Conservation (phyloP, 1,284 basidiomycete genomes). For the Trametes sp. region DNA sequence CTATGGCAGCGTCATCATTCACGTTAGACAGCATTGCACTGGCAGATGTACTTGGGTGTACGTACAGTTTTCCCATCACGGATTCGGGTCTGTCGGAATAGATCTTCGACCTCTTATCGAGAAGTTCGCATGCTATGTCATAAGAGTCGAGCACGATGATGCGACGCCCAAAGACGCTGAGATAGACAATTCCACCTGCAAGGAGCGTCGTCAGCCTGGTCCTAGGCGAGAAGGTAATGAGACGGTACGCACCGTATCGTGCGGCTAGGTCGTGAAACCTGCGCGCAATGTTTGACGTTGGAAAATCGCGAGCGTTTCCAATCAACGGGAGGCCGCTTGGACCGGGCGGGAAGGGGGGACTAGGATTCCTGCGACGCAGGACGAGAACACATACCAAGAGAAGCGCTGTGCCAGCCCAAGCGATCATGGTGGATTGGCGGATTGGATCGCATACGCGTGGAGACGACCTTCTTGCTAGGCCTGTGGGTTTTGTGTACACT, state of each 20-base stretch:
- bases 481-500: no score
- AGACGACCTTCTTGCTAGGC: neutral
- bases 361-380: neutral
- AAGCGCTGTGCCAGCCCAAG: neutral
- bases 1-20: neutral
- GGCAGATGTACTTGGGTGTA: neutral
- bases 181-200: constrained; percentile 17
- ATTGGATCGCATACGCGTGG: neutral
- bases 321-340: constrained; percentile 18
- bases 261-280: constrained; percentile 3
- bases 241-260: constrained; percentile 12
- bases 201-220: no score
- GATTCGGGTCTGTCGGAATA: constrained; percentile 24
- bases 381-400: neutral
- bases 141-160: constrained; percentile 27
- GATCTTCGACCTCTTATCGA: constrained; percentile 27
- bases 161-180: constrained; percentile 13
- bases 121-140: constrained; percentile 24
- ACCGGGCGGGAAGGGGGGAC: constrained; percentile 17
- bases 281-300: constrained; percentile 2
- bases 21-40: neutral
- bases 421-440: neutral
- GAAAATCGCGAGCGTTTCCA: constrained; percentile 22
- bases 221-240: no score
- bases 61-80: constrained; percentile 21